Conservation (phyloP, 108 stramenopile species). For the Conticribra guillardii region DNA sequence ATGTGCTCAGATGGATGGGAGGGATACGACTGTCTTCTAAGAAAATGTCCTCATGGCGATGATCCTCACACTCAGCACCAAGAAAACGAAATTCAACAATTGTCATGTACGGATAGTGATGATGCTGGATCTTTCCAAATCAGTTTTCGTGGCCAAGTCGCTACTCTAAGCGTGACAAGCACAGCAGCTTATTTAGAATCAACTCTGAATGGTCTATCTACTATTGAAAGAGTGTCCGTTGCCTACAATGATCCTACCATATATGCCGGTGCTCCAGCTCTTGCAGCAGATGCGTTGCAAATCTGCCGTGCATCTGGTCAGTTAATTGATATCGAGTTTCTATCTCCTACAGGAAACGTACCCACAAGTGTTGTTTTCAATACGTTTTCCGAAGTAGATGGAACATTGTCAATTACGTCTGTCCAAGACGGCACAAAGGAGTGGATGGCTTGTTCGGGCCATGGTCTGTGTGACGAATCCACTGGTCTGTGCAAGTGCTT, state of each 20-base stretch:
- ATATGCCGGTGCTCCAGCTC: conserved; percentile 31
- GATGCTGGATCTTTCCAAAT: conserved; percentile 56
- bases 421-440: conserved; percentile 46
- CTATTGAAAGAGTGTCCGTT: conserved; percentile 49
- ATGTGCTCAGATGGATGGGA: conserved; percentile 73
- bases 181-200: conserved; percentile 49
- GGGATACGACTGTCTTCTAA: conserved; percentile 67
- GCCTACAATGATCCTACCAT: conserved; percentile 39
- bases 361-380: conserved; percentile 31
- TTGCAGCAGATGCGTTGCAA: conserved; percentile 36
- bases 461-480: conserved; percentile 52
- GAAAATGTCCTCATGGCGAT: conserved; percentile 70
- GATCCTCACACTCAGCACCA: conserved; percentile 67
- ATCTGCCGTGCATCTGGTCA: conserved; percentile 36
- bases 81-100: conserved; percentile 57
- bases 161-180: conserved; percentile 22
- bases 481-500: conserved; percentile 52
- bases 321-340: conserved; percentile 43
- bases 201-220: conserved; percentile 55
- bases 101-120: conserved; percentile 50
- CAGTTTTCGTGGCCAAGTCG: conserved; percentile 50
- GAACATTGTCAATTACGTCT: conserved; percentile 20
- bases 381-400: conserved; percentile 24
- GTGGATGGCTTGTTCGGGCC: conserved; percentile 54
- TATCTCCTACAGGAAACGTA: conserved; percentile 53